Evolutionary conservation across 805 yeast genomes (phyloP).

Genomic region (Starmera dryadoides): DNA sequence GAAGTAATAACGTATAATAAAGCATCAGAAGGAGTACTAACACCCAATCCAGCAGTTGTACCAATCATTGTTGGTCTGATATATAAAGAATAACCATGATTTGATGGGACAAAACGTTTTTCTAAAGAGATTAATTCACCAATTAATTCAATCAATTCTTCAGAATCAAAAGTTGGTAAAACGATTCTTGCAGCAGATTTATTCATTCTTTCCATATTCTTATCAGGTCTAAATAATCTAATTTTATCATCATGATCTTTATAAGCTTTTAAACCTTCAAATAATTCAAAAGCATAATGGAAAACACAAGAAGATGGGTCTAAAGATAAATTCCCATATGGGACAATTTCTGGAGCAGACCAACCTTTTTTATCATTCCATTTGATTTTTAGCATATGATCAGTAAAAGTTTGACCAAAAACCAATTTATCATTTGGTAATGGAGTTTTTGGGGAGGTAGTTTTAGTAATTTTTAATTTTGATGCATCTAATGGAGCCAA

Average conservation of each 20-base stretch:
- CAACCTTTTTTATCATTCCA: slow-evolving; percentile 79
- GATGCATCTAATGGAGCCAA: slow-evolving; percentile 46
- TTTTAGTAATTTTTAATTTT: slow-evolving; percentile 40
- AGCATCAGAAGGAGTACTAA: slow-evolving; percentile 74
- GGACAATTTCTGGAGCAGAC: slow-evolving; percentile 83
- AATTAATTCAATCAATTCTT: slow-evolving; percentile 67
- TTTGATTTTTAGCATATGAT: slow-evolving; percentile 82
- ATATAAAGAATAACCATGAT: slow-evolving; percentile 86
- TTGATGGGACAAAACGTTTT: slow-evolving; percentile 71
- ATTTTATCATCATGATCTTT: slow-evolving; percentile 52
- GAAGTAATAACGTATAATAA: slow-evolving; percentile 81
- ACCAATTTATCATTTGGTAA: slow-evolving; percentile 56
- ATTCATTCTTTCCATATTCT: slow-evolving; percentile 89
- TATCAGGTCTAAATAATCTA: slow-evolving; percentile 85
- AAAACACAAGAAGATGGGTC: slow-evolving; percentile 90
- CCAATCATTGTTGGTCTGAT: slow-evolving; percentile 95
- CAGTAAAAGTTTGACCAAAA: slow-evolving; percentile 73
- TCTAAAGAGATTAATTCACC: slow-evolving; percentile 73
- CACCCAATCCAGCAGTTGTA: slow-evolving; percentile 85
- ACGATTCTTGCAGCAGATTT: slow-evolving; percentile 83
- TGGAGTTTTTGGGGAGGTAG: slow-evolving; percentile 42
- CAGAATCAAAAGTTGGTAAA: slow-evolving; percentile 78
- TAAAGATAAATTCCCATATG: slow-evolving; percentile 66
- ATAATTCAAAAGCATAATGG: slow-evolving; percentile 92
- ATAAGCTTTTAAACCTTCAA: slow-evolving; percentile 96